Percentiles rank a stretch among this genome's conserved stretches.
Evolutionary conservation across 129 eudicot genomes (phyloP).

Genomic region (Saposhnikovia divaricata): DNA sequence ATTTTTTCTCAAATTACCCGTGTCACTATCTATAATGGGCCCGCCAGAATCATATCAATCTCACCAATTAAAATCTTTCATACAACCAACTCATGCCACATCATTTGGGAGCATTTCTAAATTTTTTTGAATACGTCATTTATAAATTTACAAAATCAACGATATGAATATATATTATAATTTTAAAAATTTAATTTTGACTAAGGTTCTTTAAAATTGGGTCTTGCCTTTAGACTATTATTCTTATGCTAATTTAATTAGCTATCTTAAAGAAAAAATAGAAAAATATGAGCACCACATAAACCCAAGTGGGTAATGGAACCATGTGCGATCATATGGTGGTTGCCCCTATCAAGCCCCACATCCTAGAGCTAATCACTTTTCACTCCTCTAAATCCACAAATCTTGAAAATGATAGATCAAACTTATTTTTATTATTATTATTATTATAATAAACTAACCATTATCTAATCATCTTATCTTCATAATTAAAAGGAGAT

Average conservation of each 20-base stretch:
- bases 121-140: no score
- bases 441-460: no score
- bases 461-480: neutral
- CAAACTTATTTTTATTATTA: neutral
- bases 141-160: no score
- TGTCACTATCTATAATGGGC: no score
- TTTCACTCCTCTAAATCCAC: conserved; percentile 22
- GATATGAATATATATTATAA: no score
- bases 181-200: no score
- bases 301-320: conserved; percentile 54
- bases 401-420: conserved; percentile 15
- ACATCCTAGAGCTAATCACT: conserved; percentile 20
- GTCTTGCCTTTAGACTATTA: neutral
- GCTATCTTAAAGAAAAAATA: neutral
- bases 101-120: no score
- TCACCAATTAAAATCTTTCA: no score
- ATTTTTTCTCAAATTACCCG: no score
- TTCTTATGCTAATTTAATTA: neutral
- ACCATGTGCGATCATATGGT: conserved; percentile 97
- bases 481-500: neutral
- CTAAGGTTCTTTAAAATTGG: no score
- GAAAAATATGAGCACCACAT: conserved; percentile 16
- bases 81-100: no score
- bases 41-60: no score
- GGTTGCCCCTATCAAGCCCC: conserved; percentile 62